Base-by-base conservation (phyloP, 2,329 filamentous ascomycete genomes). In the Phialophora macrospora region DNA sequence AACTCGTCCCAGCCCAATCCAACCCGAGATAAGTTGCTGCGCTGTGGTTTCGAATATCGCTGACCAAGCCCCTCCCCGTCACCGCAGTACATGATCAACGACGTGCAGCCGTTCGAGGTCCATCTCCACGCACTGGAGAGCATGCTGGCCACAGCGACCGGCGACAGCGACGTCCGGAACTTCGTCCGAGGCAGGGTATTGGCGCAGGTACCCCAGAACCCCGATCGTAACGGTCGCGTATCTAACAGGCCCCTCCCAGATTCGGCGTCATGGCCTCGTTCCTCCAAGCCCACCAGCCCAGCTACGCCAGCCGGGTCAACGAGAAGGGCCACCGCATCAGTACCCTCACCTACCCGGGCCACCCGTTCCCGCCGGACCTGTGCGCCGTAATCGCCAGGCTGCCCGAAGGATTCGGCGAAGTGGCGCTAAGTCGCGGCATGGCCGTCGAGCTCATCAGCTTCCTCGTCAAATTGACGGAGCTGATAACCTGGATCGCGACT, bases 61-160 rank as follows among this genome's bases (percentile, higher is more conserved):
- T 44, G 38, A 44, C 38, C 7, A 44, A n/a, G 17, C 38, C 38
- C 38, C 6, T 5, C n/a, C 17, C 7, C 38, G 17, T 44, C 38
- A 44, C 38, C 22, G 12, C 55, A 67, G 65, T 67, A 67, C 24
- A 67, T 67, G 65, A 67, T 67, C 32, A 64, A 67, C 54, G 65
- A 67, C 24, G 12, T 62, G 17, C 57, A 61, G 26, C 56, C 65
- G 4, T 67, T 67, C 48, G 46, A 64, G 32, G 61, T 67, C 14
- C 65, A 67, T 51, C 65, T 67, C 9, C 61, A 32, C 32, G 65
- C 62, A 9, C 34, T 67, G 22, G 65, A 67, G 62, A 63, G 54
- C 22, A 58, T 64, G 62, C 58, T 64, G 6, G 38, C 38, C 11
- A 26, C 56, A 4, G 30, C 26, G 22, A 30, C 41, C 12, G 58